A percentile compares a stretch with the other conserved stretches of the same genome.
Conservation (phyloP, 768 basidiomycete genomes). For the Coprinopsis sp. region DNA sequence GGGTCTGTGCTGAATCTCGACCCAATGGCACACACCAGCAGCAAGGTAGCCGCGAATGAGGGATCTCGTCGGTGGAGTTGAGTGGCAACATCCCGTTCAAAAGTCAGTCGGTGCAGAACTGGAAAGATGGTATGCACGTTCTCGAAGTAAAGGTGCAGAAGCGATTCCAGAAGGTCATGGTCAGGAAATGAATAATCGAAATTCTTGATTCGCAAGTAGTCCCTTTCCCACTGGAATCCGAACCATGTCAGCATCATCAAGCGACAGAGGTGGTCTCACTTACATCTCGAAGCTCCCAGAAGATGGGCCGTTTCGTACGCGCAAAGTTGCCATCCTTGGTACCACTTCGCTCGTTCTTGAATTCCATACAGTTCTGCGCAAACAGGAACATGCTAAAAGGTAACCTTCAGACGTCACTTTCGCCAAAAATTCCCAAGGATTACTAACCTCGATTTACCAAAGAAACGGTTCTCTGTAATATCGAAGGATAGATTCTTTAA, state of each 20-base stretch:
- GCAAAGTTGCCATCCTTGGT: background rate
- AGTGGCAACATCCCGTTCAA: slow-evolving; percentile 44
- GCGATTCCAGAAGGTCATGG: slow-evolving; percentile 37
- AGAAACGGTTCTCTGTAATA: slow-evolving; percentile 4
- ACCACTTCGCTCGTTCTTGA: background rate
- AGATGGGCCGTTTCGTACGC: background rate
- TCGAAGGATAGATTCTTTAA: slow-evolving; percentile 4
- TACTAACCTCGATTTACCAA: slow-evolving; percentile 1
- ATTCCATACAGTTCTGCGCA: slow-evolving; percentile 1
- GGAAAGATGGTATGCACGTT: slow-evolving; percentile 48
- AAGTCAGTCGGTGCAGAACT: slow-evolving; percentile 63
- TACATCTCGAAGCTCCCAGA: slow-evolving; percentile 1
- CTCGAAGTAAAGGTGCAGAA: slow-evolving; percentile 59
- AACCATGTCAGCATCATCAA: background rate
- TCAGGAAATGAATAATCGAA: slow-evolving; percentile 34
- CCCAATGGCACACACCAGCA: slow-evolving; percentile 62
- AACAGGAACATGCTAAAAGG: slow-evolving; percentile 1
- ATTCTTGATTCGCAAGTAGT: background rate
- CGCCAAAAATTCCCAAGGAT: background rate
- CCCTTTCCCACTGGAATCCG: background rate
- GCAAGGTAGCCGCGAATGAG: slow-evolving; percentile 50
- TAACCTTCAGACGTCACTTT: background rate
- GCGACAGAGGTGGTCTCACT: background rate
- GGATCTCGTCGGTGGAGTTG: slow-evolving; percentile 44
- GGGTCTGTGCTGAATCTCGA: slow-evolving; percentile 51